Evolutionary conservation across 2,329 filamentous ascomycete species (phyloP).

Genomic region (Sordariomycetes sp.): DNA sequence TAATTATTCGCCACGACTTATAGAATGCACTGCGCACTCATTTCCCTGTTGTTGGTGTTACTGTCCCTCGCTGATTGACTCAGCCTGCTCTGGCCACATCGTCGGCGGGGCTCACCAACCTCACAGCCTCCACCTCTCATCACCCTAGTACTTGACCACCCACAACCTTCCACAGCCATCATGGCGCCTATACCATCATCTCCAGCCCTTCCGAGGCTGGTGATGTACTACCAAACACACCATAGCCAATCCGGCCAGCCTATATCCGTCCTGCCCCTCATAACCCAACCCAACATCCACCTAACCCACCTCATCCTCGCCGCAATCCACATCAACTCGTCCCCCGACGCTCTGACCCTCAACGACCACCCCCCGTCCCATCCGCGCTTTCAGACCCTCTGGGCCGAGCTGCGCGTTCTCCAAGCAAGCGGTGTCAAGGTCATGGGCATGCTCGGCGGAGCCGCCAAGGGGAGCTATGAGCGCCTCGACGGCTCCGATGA

Average conservation of each 20-base stretch:
- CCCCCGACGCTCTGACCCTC: slow-evolving; percentile 58
- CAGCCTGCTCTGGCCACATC: no score
- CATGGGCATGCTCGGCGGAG: slow-evolving; percentile 80
- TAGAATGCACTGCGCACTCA: no score
- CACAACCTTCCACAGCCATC: no score
- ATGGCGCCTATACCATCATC: slow-evolving; percentile 22
- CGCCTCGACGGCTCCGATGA: slow-evolving; percentile 46
- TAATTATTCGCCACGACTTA: no score
- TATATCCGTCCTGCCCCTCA: slow-evolving; percentile 44
- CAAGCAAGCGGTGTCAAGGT: slow-evolving; percentile 70
- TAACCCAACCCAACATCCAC: slow-evolving; percentile 35
- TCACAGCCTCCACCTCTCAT: no score
- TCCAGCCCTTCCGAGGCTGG: slow-evolving; percentile 32
- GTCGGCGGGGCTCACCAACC: no score
- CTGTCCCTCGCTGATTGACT: no score
- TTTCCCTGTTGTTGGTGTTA: no score
- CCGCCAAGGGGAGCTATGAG: slow-evolving; percentile 62
- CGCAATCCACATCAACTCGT: slow-evolving; percentile 72
- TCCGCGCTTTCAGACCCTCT: slow-evolving; percentile 60
- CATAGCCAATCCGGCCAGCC: slow-evolving; percentile 32
- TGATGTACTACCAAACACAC: slow-evolving; percentile 47
- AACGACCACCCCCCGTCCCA: slow-evolving; percentile 71
- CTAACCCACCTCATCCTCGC: slow-evolving; percentile 78
- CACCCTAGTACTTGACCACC: no score
- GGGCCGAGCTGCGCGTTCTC: slow-evolving; percentile 66